A percentile compares a stretch with the other conserved stretches of the same genome.
Evolutionary conservation across 805 yeast genomes (phyloP).

Genomic region (Debaryomyces castellii): DNA sequence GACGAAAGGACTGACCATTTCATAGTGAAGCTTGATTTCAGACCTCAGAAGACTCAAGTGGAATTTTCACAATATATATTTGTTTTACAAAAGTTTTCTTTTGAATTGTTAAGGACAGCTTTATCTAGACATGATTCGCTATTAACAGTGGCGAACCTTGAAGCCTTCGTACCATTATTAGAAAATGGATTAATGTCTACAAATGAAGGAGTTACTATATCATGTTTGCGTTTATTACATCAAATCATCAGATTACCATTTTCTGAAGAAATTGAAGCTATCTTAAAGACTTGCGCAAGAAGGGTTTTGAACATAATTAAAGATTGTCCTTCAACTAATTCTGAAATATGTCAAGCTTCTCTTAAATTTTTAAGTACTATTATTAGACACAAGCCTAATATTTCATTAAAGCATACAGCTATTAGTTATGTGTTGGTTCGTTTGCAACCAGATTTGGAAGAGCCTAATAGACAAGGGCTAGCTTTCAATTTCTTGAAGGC

Average conservation of each 20-base stretch:
- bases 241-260: constrained; percentile 63
- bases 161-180: constrained; percentile 74
- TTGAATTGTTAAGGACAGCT: constrained; percentile 74
- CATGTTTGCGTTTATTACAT: constrained; percentile 64
- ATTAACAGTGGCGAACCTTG: constrained; percentile 57
- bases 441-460: constrained; percentile 83
- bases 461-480: constrained; percentile 83
- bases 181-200: constrained; percentile 60
- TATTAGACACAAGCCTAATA: constrained; percentile 65
- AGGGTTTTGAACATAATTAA: constrained; percentile 61
- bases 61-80: constrained; percentile 57
- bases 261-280: constrained; percentile 46
- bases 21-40: constrained; percentile 68
- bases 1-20: constrained; percentile 56
- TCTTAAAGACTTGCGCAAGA: constrained; percentile 62
- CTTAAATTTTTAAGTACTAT: constrained; percentile 71
- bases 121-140: constrained; percentile 62
- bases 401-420: constrained; percentile 67
- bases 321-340: constrained; percentile 73
- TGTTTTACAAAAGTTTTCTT: constrained; percentile 70
- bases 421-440: constrained; percentile 69
- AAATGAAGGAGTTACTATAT: constrained; percentile 73
- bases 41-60: constrained; percentile 50
- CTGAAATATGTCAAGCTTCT: constrained; percentile 78
- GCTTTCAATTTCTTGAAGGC: constrained; percentile 84